phyloP scores from a whole-genome alignment of 1,284 basidiomycete species.

The Cryptococcus amylolentus region DNA sequence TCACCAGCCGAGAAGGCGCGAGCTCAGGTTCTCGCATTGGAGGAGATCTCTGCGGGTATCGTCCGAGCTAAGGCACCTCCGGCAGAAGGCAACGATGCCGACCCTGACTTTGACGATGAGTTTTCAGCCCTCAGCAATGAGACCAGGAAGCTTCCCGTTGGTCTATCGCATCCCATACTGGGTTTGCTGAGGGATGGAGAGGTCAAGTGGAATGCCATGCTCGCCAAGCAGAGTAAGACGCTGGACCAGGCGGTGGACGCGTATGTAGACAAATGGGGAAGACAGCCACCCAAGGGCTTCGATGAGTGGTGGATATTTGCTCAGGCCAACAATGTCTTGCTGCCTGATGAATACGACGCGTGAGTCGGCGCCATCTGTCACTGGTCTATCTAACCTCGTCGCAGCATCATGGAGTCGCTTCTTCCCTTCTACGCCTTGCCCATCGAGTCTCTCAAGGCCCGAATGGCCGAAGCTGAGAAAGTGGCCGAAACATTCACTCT shows the following conservation, averaged over 20 bases:
- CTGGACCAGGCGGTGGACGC: constrained; percentile 52
- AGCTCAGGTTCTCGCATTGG: constrained; percentile 32
- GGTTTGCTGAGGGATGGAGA: constrained; percentile 51
- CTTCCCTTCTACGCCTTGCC: constrained; percentile 47
- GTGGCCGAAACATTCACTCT: constrained; percentile 50
- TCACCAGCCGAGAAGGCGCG: constrained; percentile 34
- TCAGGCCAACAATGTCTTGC: constrained; percentile 32
- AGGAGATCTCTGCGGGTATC: constrained; percentile 38
- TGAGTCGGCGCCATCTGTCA: constrained; percentile 21
- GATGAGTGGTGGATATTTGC: constrained; percentile 49
- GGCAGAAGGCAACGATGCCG: constrained; percentile 15
- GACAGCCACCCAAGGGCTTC: constrained; percentile 51
- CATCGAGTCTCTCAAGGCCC: constrained; percentile 34
- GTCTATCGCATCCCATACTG: constrained; percentile 48
- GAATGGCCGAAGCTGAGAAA: constrained; percentile 42
- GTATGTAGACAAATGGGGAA: constrained; percentile 50
- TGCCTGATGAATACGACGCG: constrained; percentile 50
- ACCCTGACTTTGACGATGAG: constrained; percentile 30
- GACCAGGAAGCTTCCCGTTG: constrained; percentile 11
- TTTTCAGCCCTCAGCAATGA: constrained; percentile 17
- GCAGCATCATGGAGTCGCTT: constrained; percentile 47
- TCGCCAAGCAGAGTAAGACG: constrained; percentile 51
- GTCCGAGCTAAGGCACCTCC: constrained; percentile 21
- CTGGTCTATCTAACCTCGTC: background rate
- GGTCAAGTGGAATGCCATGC: constrained; percentile 49